Percentiles rank a stretch among this genome's conserved stretches.
Evolutionary conservation across 805 yeast species (phyloP).

Genomic region (Zygosaccharomyces rouxii): DNA sequence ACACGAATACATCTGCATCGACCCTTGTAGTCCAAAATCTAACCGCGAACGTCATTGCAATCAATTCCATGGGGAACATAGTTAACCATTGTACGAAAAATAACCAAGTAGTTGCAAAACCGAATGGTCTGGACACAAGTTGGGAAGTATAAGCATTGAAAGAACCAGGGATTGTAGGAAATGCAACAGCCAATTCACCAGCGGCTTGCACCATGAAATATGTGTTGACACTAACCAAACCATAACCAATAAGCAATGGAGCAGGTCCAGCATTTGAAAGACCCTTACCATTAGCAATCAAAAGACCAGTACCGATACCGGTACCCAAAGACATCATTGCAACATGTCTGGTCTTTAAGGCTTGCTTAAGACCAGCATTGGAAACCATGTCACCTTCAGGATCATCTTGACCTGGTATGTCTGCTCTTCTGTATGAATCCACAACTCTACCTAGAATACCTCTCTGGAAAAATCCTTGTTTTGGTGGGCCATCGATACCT

Average conservation of each 20-base stretch:
- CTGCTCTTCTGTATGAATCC: conserved; percentile 27
- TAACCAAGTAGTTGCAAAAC: conserved; percentile 71
- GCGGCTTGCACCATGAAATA: conserved; percentile 54
- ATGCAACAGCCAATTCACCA: conserved; percentile 40
- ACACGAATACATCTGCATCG: conserved; percentile 53
- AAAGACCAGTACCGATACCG: conserved; percentile 72
- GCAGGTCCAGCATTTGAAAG: conserved; percentile 44
- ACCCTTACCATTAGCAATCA: conserved; percentile 51
- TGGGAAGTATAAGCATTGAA: conserved; percentile 38
- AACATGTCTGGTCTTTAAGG: conserved; percentile 44
- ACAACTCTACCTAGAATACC: conserved; percentile 11
- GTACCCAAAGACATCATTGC: conserved; percentile 79
- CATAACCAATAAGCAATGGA: conserved; percentile 49
- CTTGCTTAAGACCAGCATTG: conserved; percentile 16
- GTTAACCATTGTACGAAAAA: conserved; percentile 62
- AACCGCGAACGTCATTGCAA: conserved; percentile 53
- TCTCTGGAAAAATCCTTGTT: conserved; percentile 1
- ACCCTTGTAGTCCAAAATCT: conserved; percentile 45
- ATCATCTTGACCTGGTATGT: conserved; percentile 11
- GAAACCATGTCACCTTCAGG: conserved; percentile 16
- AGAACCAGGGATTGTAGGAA: conserved; percentile 38
- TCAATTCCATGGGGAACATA: conserved; percentile 59
- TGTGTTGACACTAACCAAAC: conserved; percentile 53
- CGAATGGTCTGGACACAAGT: conserved; percentile 62
- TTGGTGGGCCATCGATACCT: conserved; percentile 45